Base-by-base conservation (phyloP, 108 stramenopile genomes). In the Thalassiosira profunda region DNA sequence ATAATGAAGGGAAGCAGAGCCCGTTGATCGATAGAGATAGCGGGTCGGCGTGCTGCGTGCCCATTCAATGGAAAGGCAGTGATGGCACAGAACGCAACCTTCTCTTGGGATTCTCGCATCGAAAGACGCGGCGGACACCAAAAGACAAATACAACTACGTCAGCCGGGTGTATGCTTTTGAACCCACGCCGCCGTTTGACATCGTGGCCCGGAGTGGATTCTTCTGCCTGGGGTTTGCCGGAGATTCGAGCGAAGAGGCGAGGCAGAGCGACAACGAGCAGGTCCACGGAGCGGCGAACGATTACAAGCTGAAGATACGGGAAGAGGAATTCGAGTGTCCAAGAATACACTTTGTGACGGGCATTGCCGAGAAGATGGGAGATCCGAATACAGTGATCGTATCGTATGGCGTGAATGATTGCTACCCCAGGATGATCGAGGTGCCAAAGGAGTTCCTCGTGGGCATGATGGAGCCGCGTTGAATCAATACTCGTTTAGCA, bases 391-490 rank as follows among this genome's bases (percentile, higher is more conserved):
- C 55, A 17, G 70, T 69, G 49, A 69, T 80, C n/a, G 21, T 80
- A 26, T 63, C 68, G 1, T 80, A 80, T 47, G 79, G 79, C 4
- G 69, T 80, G 11, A 80, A 80, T 31, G 79, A 80, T 49, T 80
- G 79, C 29, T 80, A 80, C 42, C 79, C 79, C 17, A 61, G 74
- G 36, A 80, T 80, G 79, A 33, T 80, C 10, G 71, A 67, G 45
- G 55, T 80, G 11, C 24, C 66, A 15, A 79, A 74, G 40, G 35
- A 63, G 25, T 77, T 77, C 49, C 60, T 77, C 12, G 47, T 77
- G 40, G 55, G 55, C 25, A 64, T 77, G 56, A 33, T 77, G 55
- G 58, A 54, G 44, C 69, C 48, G 21, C 5, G n/a, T 31, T 52
- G 25, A n/a, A 40, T n/a, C n/a, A n/a, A n/a, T n/a, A n/a, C n/a